Evolutionary conservation across 2,329 filamentous ascomycete species (phyloP).

Genomic region (Bretziella fagacearum): DNA sequence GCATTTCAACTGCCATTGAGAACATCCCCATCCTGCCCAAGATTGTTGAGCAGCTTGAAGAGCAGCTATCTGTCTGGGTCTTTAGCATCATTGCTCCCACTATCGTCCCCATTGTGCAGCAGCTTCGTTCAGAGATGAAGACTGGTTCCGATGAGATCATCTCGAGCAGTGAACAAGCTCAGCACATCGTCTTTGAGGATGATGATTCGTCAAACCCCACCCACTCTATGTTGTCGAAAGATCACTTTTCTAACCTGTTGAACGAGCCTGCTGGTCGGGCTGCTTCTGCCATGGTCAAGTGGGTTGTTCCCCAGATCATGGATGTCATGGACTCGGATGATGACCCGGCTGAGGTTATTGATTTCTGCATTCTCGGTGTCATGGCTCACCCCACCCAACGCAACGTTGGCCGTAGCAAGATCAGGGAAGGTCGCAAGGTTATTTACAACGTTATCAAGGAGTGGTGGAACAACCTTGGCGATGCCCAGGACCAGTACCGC

Average conservation of each 20-base stretch:
- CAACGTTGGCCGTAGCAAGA: constrained; percentile 50
- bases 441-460: constrained; percentile 69
- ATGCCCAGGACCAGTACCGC: constrained; percentile 50
- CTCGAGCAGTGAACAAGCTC: constrained; percentile 64
- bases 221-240: constrained; percentile 90
- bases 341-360: constrained; percentile 53
- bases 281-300: constrained; percentile 60
- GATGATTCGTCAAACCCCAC: constrained; percentile 65
- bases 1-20: constrained; percentile 61
- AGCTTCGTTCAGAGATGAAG: constrained; percentile 73
- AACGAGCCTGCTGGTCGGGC: constrained; percentile 79
- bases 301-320: constrained; percentile 82
- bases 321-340: constrained; percentile 66
- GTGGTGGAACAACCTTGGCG: constrained; percentile 60
- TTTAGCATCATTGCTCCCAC: constrained; percentile 86
- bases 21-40: constrained; percentile 74
- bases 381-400: constrained; percentile 79
- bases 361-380: constrained; percentile 64
- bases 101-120: constrained; percentile 66
- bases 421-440: constrained; percentile 49
- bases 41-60: constrained; percentile 69
- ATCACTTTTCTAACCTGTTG: constrained; percentile 80
- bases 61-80: constrained; percentile 76
- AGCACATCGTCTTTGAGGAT: constrained; percentile 73
- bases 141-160: constrained; percentile 81